phyloP scores from a whole-genome alignment of 2,329 filamentous ascomycete genomes.

The Zarea fungicola region DNA sequence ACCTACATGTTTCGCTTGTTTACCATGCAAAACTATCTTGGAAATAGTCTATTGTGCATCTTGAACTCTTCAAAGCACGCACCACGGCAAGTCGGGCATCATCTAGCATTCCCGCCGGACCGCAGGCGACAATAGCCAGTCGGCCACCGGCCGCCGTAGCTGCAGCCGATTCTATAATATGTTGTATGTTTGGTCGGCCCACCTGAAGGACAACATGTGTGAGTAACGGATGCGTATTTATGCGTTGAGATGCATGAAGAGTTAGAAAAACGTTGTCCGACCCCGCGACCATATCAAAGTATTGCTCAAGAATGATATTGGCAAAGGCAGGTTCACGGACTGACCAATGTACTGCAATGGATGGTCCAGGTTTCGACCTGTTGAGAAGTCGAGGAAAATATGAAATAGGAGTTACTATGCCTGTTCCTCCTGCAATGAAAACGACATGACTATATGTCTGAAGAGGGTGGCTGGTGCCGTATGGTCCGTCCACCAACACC shows the following conservation, averaged over 20 bases:
- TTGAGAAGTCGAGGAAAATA: conserved; percentile 28
- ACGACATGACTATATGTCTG: conserved; percentile 33
- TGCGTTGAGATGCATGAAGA: conserved; percentile 30
- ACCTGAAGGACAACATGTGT: conserved; percentile 15
- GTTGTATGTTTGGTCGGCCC: conserved; percentile 30
- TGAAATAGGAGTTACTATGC: conserved; percentile 38
- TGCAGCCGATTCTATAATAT: conserved; percentile 26
- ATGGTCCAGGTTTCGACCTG: not conserved
- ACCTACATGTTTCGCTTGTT: not conserved
- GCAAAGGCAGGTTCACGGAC: conserved; percentile 36
- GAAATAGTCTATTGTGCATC: conserved; percentile 33
- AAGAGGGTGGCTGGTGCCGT: conserved; percentile 36
- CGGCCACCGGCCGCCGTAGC: conserved; percentile 17
- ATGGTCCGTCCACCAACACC: conserved; percentile 40
- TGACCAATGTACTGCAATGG: conserved; percentile 35
- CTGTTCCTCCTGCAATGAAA: conserved; percentile 41
- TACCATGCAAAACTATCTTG: conserved; percentile 41
- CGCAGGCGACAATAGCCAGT: conserved; percentile 39
- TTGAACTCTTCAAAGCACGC: conserved; percentile 22
- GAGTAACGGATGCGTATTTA: conserved; percentile 12
- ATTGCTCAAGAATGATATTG: conserved; percentile 26
- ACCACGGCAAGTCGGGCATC: conserved; percentile 34
- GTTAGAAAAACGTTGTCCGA: conserved; percentile 28
- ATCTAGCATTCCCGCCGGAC: conserved; percentile 40
- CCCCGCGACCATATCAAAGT: conserved; percentile 26